Evolutionary conservation across 345 rosid genomes (phyloP).

Genomic region (Hibiscus trionum): DNA sequence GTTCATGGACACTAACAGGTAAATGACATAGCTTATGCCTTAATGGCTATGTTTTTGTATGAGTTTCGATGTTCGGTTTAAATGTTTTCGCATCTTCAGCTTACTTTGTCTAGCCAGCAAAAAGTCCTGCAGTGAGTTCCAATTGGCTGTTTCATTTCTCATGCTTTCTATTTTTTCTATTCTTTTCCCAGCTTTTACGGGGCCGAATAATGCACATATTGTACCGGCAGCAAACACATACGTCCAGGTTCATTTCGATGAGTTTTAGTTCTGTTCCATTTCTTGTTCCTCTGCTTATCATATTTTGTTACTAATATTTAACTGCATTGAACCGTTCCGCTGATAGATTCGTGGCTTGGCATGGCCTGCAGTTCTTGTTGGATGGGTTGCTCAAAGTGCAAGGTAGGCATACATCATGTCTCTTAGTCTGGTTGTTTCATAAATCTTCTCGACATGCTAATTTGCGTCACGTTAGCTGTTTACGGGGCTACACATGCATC

Average conservation of each 20-base stretch:
- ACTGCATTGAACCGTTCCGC: background rate
- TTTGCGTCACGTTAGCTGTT: no score
- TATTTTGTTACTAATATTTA: constrained; percentile 10
- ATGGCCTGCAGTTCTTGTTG: constrained; percentile 85
- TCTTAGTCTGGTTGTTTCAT: constrained; percentile 9
- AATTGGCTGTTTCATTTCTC: constrained; percentile 1
- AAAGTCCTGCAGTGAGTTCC: background rate
- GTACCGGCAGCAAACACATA: constrained; percentile 82
- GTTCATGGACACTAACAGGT: constrained; percentile 77
- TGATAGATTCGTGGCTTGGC: constrained; percentile 83
- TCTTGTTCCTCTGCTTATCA: constrained; percentile 1
- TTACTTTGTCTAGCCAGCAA: background rate
- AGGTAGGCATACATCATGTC: constrained; percentile 38
- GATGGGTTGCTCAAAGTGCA: constrained; percentile 96
- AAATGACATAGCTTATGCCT: constrained; percentile 9
- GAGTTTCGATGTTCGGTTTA: background rate
- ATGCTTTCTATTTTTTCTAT: background rate
- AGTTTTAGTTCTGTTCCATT: background rate
- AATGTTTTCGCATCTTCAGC: background rate
- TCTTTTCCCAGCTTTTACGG: constrained; percentile 58
- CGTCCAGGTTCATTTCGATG: constrained; percentile 52
- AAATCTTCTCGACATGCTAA: background rate
- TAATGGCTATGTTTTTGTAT: background rate
- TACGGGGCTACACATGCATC: background rate
- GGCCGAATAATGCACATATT: constrained; percentile 56